Percentiles rank a stretch among this genome's conserved stretches.
Conservation (phyloP, 495 filamentous ascomycete genomes). For the Cercophora newfieldiana region DNA sequence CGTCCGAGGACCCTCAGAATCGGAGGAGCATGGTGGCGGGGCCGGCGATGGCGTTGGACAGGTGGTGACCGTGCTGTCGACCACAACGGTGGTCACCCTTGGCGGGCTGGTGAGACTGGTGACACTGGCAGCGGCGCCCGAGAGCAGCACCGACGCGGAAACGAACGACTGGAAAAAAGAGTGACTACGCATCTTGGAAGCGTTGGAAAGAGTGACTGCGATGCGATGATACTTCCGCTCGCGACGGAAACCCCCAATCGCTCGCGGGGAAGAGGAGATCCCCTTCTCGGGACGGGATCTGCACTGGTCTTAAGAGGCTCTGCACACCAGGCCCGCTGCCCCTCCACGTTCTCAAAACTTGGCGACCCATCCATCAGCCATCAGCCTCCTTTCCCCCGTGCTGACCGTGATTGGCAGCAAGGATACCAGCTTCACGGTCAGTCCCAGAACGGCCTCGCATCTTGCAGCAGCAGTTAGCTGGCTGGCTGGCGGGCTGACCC, state of each 20-base stretch:
- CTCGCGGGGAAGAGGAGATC: not conserved
- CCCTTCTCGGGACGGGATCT: not conserved
- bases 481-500: no score
- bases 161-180: slow-evolving; percentile 19
- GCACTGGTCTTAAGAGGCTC: not conserved
- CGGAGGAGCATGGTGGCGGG: slow-evolving; percentile 21
- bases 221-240: slow-evolving; percentile 12
- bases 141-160: slow-evolving; percentile 16
- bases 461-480: no score
- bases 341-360: no score
- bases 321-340: no score
- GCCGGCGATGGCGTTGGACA: slow-evolving; percentile 24
- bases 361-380: not conserved
- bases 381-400: not conserved
- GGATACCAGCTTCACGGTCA: not conserved
- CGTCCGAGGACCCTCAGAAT: not conserved
- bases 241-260: not conserved
- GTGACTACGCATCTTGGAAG: slow-evolving; percentile 19
- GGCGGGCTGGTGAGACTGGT: slow-evolving; percentile 10
- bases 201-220: slow-evolving; percentile 17
- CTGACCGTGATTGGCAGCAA: not conserved
- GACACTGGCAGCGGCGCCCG: slow-evolving; percentile 15
- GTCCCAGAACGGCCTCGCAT: not conserved
- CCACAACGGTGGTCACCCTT: slow-evolving; percentile 22
- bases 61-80: slow-evolving; percentile 27